Conservation (phyloP, 2,329 filamentous ascomycete species). For the Stachybotrys elegans region DNA sequence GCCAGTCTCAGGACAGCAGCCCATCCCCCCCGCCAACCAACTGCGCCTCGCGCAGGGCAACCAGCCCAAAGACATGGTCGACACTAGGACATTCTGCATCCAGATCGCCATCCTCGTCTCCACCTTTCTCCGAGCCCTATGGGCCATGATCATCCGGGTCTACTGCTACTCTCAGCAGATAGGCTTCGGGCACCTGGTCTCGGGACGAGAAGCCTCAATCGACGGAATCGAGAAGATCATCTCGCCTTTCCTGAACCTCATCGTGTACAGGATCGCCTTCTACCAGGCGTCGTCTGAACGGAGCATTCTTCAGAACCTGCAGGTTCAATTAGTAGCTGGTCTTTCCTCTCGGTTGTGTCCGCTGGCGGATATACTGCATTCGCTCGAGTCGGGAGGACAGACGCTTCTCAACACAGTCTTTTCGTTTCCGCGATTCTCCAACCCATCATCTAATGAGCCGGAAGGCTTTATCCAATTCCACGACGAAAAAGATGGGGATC, state of each 20-base stretch:
- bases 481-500: background rate
- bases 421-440: background rate
- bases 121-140: background rate
- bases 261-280: conserved; percentile 32
- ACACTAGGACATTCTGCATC: background rate
- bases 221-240: conserved; percentile 39
- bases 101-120: background rate
- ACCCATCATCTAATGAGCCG: no score
- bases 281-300: background rate
- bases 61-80: background rate
- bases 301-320: background rate
- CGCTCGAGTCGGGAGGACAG: background rate
- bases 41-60: background rate
- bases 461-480: background rate
- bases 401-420: background rate
- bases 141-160: conserved; percentile 4
- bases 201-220: conserved; percentile 44
- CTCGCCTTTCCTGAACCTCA: conserved; percentile 49
- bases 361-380: background rate
- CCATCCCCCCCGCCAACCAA: background rate
- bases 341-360: background rate
- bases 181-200: conserved; percentile 46
- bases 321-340: background rate
- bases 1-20: background rate
- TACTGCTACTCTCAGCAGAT: conserved; percentile 41